Conservation (phyloP, 2,329 filamentous ascomycete genomes). For the Paecilomyces sp. region DNA sequence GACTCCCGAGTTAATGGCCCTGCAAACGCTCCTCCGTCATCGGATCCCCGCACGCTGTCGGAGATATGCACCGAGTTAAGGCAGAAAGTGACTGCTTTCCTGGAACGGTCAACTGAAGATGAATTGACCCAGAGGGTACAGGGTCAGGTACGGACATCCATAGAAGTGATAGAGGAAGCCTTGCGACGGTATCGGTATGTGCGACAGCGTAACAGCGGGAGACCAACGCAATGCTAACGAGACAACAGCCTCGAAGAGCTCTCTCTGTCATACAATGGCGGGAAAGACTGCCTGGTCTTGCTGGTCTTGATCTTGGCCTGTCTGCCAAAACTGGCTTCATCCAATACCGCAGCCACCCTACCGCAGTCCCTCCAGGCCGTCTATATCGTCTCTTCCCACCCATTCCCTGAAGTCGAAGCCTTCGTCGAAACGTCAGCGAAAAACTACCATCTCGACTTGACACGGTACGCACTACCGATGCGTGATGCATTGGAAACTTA, state of each 20-base stretch:
- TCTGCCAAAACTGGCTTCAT: slow-evolving; percentile 1
- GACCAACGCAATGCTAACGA: too few relatives aligned
- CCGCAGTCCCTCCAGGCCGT: slow-evolving; percentile 3
- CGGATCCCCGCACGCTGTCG: slow-evolving; percentile 5
- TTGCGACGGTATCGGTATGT: slow-evolving; percentile 7
- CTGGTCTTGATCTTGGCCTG: slow-evolving; percentile 7
- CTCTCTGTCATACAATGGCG: slow-evolving; percentile 9
- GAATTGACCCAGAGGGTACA: slow-evolving; percentile 7
- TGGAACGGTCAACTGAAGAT: slow-evolving; percentile 2
- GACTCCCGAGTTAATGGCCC: not conserved
- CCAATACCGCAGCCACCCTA: not conserved
- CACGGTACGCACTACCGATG: too few relatives aligned
- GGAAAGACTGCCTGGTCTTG: slow-evolving; percentile 8
- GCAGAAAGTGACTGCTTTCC: slow-evolving; percentile 2
- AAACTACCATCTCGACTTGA: too few relatives aligned
- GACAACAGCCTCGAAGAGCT: slow-evolving; percentile 5
- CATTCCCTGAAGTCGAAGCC: too few relatives aligned
- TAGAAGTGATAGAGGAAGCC: slow-evolving; percentile 7
- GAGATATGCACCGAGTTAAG: slow-evolving; percentile 5
- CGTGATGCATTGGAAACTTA: too few relatives aligned
- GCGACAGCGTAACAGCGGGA: not conserved
- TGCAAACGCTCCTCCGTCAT: not conserved
- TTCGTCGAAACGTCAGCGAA: too few relatives aligned
- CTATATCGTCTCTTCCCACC: not conserved
- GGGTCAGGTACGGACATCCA: slow-evolving; percentile 4